Conservation (phyloP, 208 protist genomes). For the Leishmania tarentolae region DNA sequence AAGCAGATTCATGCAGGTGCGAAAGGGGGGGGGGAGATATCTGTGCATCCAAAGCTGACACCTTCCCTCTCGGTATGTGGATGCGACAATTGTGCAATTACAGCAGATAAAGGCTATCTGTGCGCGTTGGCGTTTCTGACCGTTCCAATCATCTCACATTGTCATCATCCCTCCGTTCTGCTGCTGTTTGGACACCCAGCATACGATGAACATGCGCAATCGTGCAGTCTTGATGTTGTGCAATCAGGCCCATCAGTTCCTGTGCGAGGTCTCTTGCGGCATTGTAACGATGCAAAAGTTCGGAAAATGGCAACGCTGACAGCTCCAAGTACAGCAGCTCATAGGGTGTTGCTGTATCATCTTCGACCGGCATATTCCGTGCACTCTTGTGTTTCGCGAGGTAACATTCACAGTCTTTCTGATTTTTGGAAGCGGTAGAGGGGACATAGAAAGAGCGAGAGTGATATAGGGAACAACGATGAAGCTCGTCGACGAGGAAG, state of each 20-base stretch:
- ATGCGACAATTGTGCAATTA: not conserved
- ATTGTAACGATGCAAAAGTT: constrained; percentile 49
- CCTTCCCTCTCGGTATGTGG: no score
- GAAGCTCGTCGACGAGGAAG: not conserved
- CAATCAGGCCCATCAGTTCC: constrained; percentile 33
- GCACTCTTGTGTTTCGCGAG: not conserved
- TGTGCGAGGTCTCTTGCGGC: constrained; percentile 39
- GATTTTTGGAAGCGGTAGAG: not conserved
- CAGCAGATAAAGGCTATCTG: not conserved
- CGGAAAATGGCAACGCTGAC: constrained; percentile 3
- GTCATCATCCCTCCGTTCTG: not conserved
- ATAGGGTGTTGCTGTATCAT: not conserved
- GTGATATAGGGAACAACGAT: not conserved
- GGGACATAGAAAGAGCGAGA: not conserved
- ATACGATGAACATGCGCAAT: constrained; percentile 36
- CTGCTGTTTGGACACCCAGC: constrained; percentile 14
- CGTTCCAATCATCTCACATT: not conserved
- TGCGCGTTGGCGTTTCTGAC: not conserved
- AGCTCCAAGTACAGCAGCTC: constrained; percentile 7
- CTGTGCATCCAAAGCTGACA: not conserved
- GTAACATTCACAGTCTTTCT: not conserved
- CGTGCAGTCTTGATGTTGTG: constrained; percentile 26
- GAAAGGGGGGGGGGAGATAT: not conserved
- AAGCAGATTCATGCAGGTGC: constrained; percentile 1
- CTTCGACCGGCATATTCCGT: not conserved